Evolutionary conservation across 768 basidiomycete genomes (phyloP).

Genomic region (Termitomyces sp.): DNA sequence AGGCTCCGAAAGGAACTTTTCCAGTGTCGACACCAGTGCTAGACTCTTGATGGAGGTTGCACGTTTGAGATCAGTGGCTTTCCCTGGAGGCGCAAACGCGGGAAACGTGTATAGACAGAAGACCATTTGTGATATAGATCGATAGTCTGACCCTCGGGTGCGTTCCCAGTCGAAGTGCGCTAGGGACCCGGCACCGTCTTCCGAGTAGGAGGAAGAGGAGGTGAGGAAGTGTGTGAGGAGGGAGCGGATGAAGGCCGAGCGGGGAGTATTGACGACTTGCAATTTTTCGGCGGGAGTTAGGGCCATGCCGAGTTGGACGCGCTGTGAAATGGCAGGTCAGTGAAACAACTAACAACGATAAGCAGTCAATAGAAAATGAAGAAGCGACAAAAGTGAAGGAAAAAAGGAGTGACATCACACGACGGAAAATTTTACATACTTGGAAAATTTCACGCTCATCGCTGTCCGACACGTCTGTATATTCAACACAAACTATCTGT

Average conservation of each 20-base stretch:
- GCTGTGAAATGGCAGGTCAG: slow-evolving; percentile 30
- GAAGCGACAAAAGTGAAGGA: neutral
- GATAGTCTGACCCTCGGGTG: slow-evolving; percentile 52
- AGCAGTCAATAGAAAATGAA: neutral
- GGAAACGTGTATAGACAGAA: slow-evolving; percentile 45
- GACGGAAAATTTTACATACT: slow-evolving; percentile 29
- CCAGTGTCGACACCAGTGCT: slow-evolving; percentile 19
- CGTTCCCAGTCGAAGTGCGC: slow-evolving; percentile 47
- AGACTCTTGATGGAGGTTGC: slow-evolving; percentile 48
- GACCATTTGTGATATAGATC: slow-evolving; percentile 53
- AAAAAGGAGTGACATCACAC: no score
- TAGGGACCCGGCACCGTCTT: slow-evolving; percentile 31
- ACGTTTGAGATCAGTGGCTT: slow-evolving; percentile 25
- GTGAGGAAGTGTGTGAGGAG: slow-evolving; percentile 49
- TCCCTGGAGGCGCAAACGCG: slow-evolving; percentile 17
- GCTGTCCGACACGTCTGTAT: slow-evolving; percentile 47
- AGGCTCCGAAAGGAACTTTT: slow-evolving; percentile 18
- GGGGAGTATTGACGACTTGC: slow-evolving; percentile 58
- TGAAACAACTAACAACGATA: neutral
- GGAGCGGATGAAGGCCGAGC: slow-evolving; percentile 56
- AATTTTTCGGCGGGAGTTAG: slow-evolving; percentile 64
- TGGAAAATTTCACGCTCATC: slow-evolving; percentile 73
- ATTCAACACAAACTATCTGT: slow-evolving; percentile 82
- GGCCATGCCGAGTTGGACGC: slow-evolving; percentile 78
- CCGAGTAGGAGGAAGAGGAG: slow-evolving; percentile 53